A percentile compares a stretch with the other conserved stretches of the same genome.
Evolutionary conservation across 495 filamentous ascomycete species (phyloP).

Genomic region (Lasiosphaeria hispida): DNA sequence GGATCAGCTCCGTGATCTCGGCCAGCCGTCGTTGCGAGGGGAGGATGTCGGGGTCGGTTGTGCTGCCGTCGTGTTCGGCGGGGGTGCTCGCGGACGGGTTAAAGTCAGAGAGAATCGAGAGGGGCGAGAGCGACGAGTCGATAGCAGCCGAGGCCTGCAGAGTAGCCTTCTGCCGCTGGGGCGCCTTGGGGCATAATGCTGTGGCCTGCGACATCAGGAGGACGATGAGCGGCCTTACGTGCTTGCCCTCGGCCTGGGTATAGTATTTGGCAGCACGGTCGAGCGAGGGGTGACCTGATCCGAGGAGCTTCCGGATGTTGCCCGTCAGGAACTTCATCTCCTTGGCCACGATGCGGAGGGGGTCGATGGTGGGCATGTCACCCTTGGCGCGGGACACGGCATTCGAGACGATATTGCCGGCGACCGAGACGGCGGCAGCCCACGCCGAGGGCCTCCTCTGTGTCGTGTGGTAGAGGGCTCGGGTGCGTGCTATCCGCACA

Average conservation of each 20-base stretch:
- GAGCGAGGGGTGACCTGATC: slow-evolving; percentile 87
- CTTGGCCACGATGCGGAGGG: slow-evolving; percentile 80
- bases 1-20: slow-evolving; percentile 95
- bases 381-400: slow-evolving; percentile 57
- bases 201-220: slow-evolving; percentile 95
- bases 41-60: slow-evolving; percentile 70
- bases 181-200: slow-evolving; percentile 67
- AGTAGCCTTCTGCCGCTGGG: slow-evolving; percentile 37
- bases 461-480: slow-evolving; percentile 39
- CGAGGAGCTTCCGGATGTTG: slow-evolving; percentile 82
- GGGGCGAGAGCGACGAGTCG: slow-evolving; percentile 73
- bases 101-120: slow-evolving; percentile 70
- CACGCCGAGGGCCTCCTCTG: slow-evolving; percentile 42
- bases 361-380: slow-evolving; percentile 64
- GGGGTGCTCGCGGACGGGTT: slow-evolving; percentile 62
- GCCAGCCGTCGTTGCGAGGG: slow-evolving; percentile 90
- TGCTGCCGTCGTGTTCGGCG: slow-evolving; percentile 47
- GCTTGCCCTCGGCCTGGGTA: slow-evolving; percentile 93
- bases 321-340: slow-evolving; percentile 92
- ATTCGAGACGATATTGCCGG: slow-evolving; percentile 72
- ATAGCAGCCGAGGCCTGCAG: slow-evolving; percentile 49
- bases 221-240: slow-evolving; percentile 89
- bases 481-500: slow-evolving; percentile 33
- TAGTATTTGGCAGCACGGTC: slow-evolving; percentile 98
- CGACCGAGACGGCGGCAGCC: slow-evolving; percentile 68